phyloP scores from a whole-genome alignment of 257 asterid species.

The Marsdenia floribunda region DNA sequence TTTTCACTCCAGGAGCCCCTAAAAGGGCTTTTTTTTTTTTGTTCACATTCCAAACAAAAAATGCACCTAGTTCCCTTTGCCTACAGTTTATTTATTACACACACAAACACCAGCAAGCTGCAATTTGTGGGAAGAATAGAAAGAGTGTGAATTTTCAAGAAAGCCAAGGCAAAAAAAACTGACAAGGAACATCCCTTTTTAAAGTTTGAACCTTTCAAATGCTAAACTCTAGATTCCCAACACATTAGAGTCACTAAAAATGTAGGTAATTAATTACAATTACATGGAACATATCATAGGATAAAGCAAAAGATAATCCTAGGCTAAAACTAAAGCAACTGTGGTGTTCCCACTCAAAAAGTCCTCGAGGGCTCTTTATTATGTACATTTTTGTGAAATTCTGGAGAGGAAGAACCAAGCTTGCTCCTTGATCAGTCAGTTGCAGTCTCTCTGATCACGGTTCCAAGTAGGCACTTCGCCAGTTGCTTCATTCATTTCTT shows the following conservation, averaged over 20 bases:
- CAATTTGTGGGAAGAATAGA: not conserved
- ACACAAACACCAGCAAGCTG: too few relatives aligned
- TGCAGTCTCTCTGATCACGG: constrained; percentile 19
- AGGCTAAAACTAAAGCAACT: constrained; percentile 14
- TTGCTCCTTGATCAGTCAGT: constrained; percentile 27
- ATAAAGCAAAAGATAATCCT: constrained; percentile 1
- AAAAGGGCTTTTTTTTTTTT: not conserved
- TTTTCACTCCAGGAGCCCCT: not conserved
- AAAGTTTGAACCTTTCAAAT: not conserved
- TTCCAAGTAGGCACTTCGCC: constrained; percentile 24
- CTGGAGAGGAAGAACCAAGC: constrained; percentile 15
- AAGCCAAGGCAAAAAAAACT: not conserved
- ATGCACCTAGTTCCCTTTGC: too few relatives aligned
- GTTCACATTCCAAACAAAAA: too few relatives aligned
- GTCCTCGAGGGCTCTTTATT: constrained; percentile 7
- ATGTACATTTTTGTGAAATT: constrained; percentile 25
- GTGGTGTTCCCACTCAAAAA: constrained; percentile 15
- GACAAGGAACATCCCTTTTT: not conserved
- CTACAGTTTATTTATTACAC: too few relatives aligned
- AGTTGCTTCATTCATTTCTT: constrained; percentile 11
- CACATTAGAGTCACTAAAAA: constrained; percentile 8
- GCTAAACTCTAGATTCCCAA: not conserved
- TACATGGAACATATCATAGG: not conserved
- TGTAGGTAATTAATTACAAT: constrained; percentile 13
- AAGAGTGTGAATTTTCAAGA: not conserved